phyloP scores from a whole-genome alignment of 495 filamentous ascomycete genomes.

The Cenococcum geophilum region DNA sequence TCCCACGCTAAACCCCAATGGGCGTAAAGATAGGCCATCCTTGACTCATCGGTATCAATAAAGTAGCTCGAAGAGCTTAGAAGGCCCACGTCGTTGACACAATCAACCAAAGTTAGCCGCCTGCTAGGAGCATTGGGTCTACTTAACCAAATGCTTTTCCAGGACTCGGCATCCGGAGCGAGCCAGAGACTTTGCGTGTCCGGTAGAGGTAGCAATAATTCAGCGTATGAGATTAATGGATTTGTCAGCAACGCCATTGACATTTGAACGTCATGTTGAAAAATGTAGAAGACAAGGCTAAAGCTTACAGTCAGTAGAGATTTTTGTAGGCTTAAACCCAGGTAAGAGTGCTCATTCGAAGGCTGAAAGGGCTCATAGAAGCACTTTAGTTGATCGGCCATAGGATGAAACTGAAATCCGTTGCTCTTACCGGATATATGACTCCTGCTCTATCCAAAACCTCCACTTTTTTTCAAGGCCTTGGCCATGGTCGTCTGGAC shows the following conservation, averaged over 20 bases:
- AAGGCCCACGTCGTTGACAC: conserved; percentile 48
- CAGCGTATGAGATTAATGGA: conserved; percentile 57
- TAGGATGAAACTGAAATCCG: too few relatives aligned
- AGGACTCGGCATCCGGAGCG: conserved; percentile 49
- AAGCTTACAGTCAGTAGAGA: too few relatives aligned
- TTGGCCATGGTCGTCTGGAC: conserved; percentile 44
- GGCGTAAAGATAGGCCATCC: conserved; percentile 50
- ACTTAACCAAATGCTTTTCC: conserved; percentile 49
- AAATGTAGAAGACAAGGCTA: conserved; percentile 53
- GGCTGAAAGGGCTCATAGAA: too few relatives aligned
- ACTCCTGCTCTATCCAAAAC: conserved; percentile 45
- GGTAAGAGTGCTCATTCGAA: too few relatives aligned
- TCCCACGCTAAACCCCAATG: conserved; percentile 56
- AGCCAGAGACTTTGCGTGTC: conserved; percentile 51
- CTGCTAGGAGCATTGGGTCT: conserved; percentile 12
- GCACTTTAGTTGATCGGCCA: too few relatives aligned
- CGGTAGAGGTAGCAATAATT: conserved; percentile 55
- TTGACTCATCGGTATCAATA: conserved; percentile 48
- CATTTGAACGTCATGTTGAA: conserved; percentile 53
- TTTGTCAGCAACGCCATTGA: conserved; percentile 53
- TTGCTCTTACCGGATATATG: not conserved
- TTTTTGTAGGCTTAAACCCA: too few relatives aligned
- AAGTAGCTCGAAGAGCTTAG: conserved; percentile 39
- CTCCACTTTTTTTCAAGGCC: conserved; percentile 53
- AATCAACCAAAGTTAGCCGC: conserved; percentile 46